These are phyloP conservation scores for Microdochium nivale DNA, from an alignment of 2,329 filamentous ascomycete genomes.

Conservation along the genomic window DNA sequence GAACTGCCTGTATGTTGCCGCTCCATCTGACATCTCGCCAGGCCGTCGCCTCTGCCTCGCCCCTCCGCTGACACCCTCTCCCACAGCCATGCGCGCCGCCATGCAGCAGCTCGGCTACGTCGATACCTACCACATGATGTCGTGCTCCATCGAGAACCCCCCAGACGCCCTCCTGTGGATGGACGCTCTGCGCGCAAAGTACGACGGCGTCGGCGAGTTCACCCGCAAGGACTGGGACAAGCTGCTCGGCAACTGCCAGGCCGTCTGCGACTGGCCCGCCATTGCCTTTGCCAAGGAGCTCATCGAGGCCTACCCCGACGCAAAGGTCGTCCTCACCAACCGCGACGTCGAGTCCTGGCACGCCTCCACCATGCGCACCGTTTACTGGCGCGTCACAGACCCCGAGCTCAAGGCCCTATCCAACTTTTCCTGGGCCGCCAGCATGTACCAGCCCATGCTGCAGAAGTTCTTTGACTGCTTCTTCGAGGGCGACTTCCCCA, in stretches of 20 bases:
- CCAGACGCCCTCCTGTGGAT: conserved; percentile 62
- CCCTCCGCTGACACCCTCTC: background rate
- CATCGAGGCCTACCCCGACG: conserved; percentile 63
- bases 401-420: conserved; percentile 48
- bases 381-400: conserved; percentile 59
- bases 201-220: conserved; percentile 51
- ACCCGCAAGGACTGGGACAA: conserved; percentile 62
- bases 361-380: conserved; percentile 55
- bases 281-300: conserved; percentile 61
- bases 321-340: conserved; percentile 61
- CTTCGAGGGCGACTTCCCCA: conserved; percentile 59
- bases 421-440: conserved; percentile 53
- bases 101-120: conserved; percentile 58
- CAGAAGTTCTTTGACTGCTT: conserved; percentile 61
- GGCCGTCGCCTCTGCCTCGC: background rate
- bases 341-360: conserved; percentile 58
- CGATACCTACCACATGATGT: conserved; percentile 69
- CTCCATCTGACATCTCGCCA: too few relatives aligned
- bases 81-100: conserved; percentile 51
- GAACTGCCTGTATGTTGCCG: conserved; percentile 58
- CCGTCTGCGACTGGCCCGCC: conserved; percentile 61
- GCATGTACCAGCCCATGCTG: conserved; percentile 63
- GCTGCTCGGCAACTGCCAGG: conserved; percentile 56
- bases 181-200: conserved; percentile 53
- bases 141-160: conserved; percentile 58